phyloP scores from a whole-genome alignment of 164 flowering plant species.

The Vitis riparia region DNA sequence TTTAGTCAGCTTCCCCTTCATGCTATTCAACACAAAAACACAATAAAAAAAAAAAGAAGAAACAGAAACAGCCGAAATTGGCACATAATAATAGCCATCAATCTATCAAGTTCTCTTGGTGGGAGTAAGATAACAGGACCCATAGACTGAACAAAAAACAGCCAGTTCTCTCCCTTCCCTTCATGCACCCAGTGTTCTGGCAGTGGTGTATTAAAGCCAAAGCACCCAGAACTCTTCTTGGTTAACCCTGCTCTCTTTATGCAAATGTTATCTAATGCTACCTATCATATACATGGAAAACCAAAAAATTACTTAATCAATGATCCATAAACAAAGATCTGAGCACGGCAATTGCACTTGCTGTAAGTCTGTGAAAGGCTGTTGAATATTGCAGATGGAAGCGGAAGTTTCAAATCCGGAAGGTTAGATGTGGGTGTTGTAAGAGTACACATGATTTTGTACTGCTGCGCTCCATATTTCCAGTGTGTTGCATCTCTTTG shows the following conservation, averaged over 20 bases:
- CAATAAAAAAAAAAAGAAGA: no score
- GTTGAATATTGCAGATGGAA: slow-evolving; percentile 53
- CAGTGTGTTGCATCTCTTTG: slow-evolving; percentile 34
- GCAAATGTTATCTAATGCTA: not conserved
- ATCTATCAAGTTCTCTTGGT: not conserved
- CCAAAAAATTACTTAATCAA: slow-evolving; percentile 57
- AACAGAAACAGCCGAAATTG: no score
- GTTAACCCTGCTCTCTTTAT: not conserved
- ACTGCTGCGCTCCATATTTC: slow-evolving; percentile 28
- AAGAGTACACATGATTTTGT: slow-evolving; percentile 35
- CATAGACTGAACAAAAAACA: not conserved
- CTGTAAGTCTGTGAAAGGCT: slow-evolving; percentile 81
- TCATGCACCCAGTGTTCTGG: not conserved
- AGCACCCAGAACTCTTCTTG: not conserved
- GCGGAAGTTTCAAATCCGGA: slow-evolving; percentile 69
- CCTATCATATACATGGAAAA: not conserved
- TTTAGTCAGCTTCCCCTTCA: no score
- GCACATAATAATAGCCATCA: not conserved
- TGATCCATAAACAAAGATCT: slow-evolving; percentile 98
- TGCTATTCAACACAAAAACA: no score
- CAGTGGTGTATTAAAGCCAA: not conserved
- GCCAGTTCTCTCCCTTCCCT: no score
- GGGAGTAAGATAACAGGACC: not conserved
- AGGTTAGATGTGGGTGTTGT: slow-evolving; percentile 45
- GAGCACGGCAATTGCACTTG: slow-evolving; percentile 99